Evolutionary conservation across 106 monocot species (phyloP), one percentile per base, ranked within the genome.

Genomic region (Gastrodia elata): DNA sequence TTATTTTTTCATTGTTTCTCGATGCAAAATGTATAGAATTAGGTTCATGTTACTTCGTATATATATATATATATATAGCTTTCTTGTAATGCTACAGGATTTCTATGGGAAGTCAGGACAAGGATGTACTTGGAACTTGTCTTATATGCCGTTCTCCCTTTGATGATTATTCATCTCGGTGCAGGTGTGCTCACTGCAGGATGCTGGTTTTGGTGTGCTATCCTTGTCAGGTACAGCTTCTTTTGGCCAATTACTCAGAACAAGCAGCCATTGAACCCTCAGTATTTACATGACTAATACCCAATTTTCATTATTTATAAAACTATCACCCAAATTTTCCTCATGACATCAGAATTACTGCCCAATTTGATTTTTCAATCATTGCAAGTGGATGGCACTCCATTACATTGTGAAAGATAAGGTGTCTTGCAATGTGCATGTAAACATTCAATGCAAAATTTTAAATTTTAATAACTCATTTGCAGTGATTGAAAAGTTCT

Each of bases 131-230:
- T 64, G 91, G 91, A 46, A 43, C 80, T 55, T 94, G 94, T 77
- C 76, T 94, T 77, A 67, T 84, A 35, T 94, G 94, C 72, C 44
- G 59, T 69, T 81, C 82, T 68, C 78, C 90, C 8, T 97, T 87
- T 83, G 96, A 97, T 82, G 88, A 97, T 73, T 97, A 97, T 84
- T 86, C 92, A 71, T 76, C 92, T 49, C 83, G 92, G 71, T 88
- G 86, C 64, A 82, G 96, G 20, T 97, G 96, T 69, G 71, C 48
- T 58, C 72, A 91, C 40, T 94, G 94, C 67, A 77, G 94, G 30
- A 94, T 94, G 91, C 71, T 94, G 61, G 88, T 94, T 71, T 81
- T 94, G 72, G 88, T 91, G 30, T 94, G 93, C 78, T 40, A 79
- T 37, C 56, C 33, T 44, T 93, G 93, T 39, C 82, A 93, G 90